These are phyloP conservation scores for Madurella fahalii DNA, from an alignment of 2,329 filamentous ascomycete genomes.

Conservation along the genomic window DNA sequence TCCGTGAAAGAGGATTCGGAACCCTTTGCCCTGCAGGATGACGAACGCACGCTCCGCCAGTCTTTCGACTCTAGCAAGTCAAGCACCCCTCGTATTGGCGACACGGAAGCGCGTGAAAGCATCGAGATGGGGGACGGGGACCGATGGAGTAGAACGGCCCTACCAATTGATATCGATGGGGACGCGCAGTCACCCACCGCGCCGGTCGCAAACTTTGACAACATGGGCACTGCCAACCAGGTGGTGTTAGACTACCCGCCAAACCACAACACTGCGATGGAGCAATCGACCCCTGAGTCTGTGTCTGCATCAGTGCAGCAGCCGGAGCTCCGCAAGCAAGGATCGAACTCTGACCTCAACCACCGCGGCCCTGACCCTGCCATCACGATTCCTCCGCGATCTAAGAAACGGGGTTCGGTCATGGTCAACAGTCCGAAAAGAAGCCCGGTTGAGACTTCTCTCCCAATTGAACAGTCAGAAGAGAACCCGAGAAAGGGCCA, in stretches of 20 bases:
- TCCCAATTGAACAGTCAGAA: background rate
- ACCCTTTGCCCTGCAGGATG: conserved; percentile 14
- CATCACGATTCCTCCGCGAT: conserved; percentile 20
- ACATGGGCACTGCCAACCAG: conserved; percentile 7
- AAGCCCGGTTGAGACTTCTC: background rate
- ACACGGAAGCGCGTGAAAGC: conserved; percentile 1
- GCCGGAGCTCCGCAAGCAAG: conserved; percentile 5
- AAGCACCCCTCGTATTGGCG: conserved; percentile 21
- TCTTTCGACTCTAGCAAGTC: conserved; percentile 21
- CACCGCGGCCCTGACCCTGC: background rate
- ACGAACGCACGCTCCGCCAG: conserved; percentile 22
- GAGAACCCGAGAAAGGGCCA: background rate
- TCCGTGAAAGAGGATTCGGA: conserved; percentile 4
- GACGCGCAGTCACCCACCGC: conserved; percentile 24
- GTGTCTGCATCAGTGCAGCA: background rate
- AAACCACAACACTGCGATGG: background rate
- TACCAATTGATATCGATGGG: conserved; percentile 24
- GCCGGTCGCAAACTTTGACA: conserved; percentile 17
- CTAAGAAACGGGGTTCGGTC: conserved; percentile 15
- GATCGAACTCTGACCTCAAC: background rate
- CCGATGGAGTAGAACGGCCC: conserved; percentile 23
- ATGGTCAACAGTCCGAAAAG: background rate
- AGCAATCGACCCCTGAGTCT: background rate
- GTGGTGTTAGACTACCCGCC: background rate
- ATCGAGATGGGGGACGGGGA: conserved; percentile 16